A percentile compares a stretch with the other conserved stretches of the same genome.
These are phyloP conservation scores for Anthracocystis panici-leucophaei DNA, from an alignment of 1,284 basidiomycete species.

Conservation along the genomic window DNA sequence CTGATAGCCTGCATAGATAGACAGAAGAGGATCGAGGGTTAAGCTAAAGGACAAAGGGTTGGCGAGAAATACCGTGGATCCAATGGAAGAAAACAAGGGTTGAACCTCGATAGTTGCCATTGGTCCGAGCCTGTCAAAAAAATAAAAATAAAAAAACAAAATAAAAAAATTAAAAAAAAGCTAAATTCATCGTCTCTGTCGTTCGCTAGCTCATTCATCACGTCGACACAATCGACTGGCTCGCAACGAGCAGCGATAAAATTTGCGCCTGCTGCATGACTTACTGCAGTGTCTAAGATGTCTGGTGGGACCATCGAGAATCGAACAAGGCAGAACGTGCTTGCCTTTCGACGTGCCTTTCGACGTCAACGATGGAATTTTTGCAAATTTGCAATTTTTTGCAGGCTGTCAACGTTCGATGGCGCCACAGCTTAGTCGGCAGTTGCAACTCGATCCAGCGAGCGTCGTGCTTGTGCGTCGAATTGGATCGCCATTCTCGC, in stretches of 20 bases:
- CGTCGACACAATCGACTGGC: no score
- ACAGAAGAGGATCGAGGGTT: neutral
- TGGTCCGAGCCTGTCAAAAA: constrained; percentile 7
- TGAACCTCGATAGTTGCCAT: constrained; percentile 18
- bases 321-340: constrained; percentile 17
- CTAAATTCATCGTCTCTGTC: neutral
- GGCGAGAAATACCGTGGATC: neutral
- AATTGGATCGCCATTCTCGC: neutral
- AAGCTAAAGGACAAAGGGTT: constrained; percentile 8
- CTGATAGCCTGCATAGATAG: neutral
- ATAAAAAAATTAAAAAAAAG: no score
- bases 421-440: neutral
- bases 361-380: constrained; percentile 19
- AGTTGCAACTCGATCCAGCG: no score
- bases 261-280: neutral
- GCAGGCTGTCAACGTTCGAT: neutral
- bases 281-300: no score
- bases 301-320: constrained; percentile 13
- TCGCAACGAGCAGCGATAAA: no score
- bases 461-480: neutral
- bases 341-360: constrained; percentile 10
- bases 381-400: neutral
- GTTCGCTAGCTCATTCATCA: neutral
- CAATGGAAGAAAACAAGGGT: constrained; percentile 8
- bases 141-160: no score